phyloP scores from a whole-genome alignment of 108 stramenopile genomes.

The Parietichytrium sp. region DNA sequence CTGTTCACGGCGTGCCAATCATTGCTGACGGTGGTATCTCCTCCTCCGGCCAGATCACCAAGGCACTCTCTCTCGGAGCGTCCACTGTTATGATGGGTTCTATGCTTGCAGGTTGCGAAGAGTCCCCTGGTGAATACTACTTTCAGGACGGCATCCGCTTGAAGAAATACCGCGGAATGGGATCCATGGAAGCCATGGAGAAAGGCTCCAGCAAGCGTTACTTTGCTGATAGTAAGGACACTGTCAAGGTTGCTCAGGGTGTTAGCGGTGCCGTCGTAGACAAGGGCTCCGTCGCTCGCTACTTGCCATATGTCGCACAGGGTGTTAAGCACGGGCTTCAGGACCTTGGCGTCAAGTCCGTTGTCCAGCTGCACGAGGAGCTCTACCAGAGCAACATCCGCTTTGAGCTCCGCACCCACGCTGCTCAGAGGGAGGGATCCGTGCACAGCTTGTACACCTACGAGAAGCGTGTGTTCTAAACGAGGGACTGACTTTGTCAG shows the following conservation, averaged over 20 bases:
- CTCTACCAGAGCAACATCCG: conserved; percentile 42
- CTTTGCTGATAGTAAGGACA: conserved; percentile 84
- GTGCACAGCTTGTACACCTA: conserved; percentile 97
- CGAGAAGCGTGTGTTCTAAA: conserved; percentile 75
- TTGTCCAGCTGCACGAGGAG: conserved; percentile 49
- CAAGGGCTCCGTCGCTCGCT: conserved; percentile 90
- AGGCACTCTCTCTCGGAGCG: conserved; percentile 96
- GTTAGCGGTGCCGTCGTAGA: conserved; percentile 98
- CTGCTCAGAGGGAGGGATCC: conserved; percentile 98
- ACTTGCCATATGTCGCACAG: conserved; percentile 95
- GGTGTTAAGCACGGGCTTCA: conserved; percentile 97
- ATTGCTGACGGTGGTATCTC: conserved; percentile 98
- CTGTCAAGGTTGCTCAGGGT: conserved; percentile 98
- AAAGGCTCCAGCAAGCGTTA: conserved; percentile 96
- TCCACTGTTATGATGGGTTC: conserved; percentile 99
- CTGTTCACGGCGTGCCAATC: conserved; percentile 85
- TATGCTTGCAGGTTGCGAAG: conserved; percentile 99
- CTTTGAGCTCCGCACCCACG: conserved; percentile 96
- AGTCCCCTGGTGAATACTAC: conserved; percentile 98
- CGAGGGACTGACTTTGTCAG: too few species aligned
- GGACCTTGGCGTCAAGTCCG: conserved; percentile 78
- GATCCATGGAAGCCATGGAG: conserved; percentile 97
- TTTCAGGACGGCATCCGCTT: conserved; percentile 98
- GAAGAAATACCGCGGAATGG: conserved; percentile 99
- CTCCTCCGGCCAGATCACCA: conserved; percentile 94